These are phyloP conservation scores for Suhomyces panamericanus DNA, from an alignment of 1,139 yeast genomes.

Conservation along the genomic window DNA sequence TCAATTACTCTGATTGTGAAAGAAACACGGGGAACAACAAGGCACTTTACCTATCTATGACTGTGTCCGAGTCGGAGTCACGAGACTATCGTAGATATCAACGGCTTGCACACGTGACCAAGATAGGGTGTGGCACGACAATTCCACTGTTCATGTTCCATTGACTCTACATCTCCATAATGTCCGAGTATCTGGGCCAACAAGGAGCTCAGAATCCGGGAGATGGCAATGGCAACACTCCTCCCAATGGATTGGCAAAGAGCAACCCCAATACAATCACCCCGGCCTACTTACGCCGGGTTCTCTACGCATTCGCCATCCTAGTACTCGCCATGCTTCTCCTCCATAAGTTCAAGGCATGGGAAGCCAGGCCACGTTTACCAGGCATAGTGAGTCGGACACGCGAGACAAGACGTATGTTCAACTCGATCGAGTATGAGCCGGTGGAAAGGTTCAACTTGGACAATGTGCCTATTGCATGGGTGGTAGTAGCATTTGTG, in stretches of 20 bases:
- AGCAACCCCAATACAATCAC: background rate
- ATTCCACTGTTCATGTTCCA: too few species aligned
- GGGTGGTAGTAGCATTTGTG: conserved; percentile 17
- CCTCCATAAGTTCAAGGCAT: conserved; percentile 5
- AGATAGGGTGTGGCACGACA: background rate
- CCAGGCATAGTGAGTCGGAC: background rate
- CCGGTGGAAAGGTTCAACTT: conserved; percentile 29
- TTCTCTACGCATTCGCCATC: conserved; percentile 1
- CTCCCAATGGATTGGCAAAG: background rate
- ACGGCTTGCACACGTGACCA: background rate
- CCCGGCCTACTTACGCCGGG: background rate
- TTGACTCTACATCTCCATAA: background rate
- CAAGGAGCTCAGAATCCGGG: background rate
- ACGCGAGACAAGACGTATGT: conserved; percentile 7
- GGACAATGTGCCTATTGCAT: conserved; percentile 22
- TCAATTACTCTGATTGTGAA: too few species aligned
- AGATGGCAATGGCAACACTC: background rate
- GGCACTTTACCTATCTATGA: too few species aligned
- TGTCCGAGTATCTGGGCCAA: background rate
- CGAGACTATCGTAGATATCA: background rate
- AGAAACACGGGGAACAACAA: too few species aligned
- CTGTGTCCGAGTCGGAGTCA: background rate
- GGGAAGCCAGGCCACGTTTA: background rate
- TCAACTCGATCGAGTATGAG: conserved; percentile 19
- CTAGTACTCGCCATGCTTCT: conserved; percentile 6